Base-by-base conservation (phyloP, 495 filamentous ascomycete genomes). In the Daldinia concentrica region DNA sequence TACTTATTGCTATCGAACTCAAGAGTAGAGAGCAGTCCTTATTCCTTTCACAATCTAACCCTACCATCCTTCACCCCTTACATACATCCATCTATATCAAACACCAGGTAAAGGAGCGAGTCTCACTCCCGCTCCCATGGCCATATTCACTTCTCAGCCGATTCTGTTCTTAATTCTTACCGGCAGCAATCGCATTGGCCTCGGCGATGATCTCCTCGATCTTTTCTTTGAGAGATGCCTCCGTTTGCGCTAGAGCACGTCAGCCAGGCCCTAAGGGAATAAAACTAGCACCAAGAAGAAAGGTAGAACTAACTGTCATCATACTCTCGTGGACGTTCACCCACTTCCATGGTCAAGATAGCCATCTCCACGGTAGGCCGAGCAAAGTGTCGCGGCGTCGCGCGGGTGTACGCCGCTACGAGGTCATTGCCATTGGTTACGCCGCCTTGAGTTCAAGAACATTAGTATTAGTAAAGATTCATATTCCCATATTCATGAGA, bases 371-470 rank as follows among this genome's bases (percentile, higher is more conserved):
- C 81, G 4, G 87, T 64, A 0, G 82, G 73, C 0, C 77, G 77
- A 0, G 85, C 82, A 64, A 86, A 88, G 36, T 68, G 74, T n/a
- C 66, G 55, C 22, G 76, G 72, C 6, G 80, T 71, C 5, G 81
- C 76, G 14, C 84, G 80, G 15, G 84, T 75, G 70, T 89, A 91
- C 26, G 82, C 82, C 8, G 85, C 80, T 7, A 89, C 84, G 50
- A 90, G 79, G 67, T 91, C 89, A 69, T 88, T 86, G 7, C 88
- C 87, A 67, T 89, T 90, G 26, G 88, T 90, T 26, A 90, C 81
- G 48, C 86, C 87, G 8, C 87, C 87, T 89, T 64, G 8, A 22
- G 9, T 45, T 4, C 9, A 14, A 36, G 1, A 14, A 36, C 3
- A 36, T 12, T 3, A 0, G 30, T 36, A 5, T 36, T 36, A 36